Evolutionary conservation across 495 filamentous ascomycete genomes (phyloP), one percentile per base, ranked within the genome.

Genomic region (Lasiosphaeria miniovina): DNA sequence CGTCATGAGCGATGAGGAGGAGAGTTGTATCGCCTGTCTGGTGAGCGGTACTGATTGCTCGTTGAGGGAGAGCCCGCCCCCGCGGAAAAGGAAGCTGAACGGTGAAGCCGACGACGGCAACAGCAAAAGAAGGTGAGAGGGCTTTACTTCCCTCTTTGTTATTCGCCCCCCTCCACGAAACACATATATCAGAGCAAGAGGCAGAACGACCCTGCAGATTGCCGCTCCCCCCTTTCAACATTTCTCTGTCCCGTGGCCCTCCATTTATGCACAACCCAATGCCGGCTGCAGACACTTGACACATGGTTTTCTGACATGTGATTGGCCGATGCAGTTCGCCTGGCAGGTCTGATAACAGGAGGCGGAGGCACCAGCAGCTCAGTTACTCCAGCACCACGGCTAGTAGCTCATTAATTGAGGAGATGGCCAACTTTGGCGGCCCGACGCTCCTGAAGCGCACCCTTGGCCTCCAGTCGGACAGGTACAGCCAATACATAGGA

Each of bases 1-100:
- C 77, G 91, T 95, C 57, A 89, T 96, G 75, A 89, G 91, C 69
- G 84, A 86, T 49, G 86, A 85, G 33, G 81, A 85, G 40, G 80
- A 81, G 34, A 79, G 75, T 66, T 88, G 86, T 70, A 76, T 86
- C 58, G 76, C 85, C 38, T 88, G 86, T 68, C 80, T 84, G 68
- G 80, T 81, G 69, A 82, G 80, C 64, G 81, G 80, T 48, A 79
- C 82, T 66, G 82, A 84, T 34, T 88, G 86, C 68, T 87, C 86
- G 6, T 80, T 87, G 70, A 75, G 80, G 36, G 82, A 83, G 50
- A 90, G 91, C 58, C 80, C 84, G 31, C 84, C 83, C 58, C 82
- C 85, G 36, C 84, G 87, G 76, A 96, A 89, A 82, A 85, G 85
- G 73, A 91, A 87, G 79, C 65, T 86, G 63, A 82, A 82, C 66